phyloP scores from a whole-genome alignment of 169 alveolate species.

The Plasmodium yoelii region DNA sequence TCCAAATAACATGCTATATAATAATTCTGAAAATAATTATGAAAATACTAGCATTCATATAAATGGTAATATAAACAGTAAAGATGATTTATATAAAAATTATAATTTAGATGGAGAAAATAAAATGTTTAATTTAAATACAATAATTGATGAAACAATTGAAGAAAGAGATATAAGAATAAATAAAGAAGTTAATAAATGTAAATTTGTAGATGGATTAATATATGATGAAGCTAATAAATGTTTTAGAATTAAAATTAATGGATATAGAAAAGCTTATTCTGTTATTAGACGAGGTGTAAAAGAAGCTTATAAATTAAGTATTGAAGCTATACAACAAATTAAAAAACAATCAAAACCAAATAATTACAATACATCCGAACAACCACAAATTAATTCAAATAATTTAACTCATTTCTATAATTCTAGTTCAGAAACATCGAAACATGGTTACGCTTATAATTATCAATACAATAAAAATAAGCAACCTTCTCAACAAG shows the following conservation, averaged over 20 bases:
- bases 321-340: slow-evolving; percentile 66
- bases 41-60: slow-evolving; percentile 9
- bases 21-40: slow-evolving; percentile 4
- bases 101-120: slow-evolving; percentile 18
- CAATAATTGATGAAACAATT: slow-evolving; percentile 51
- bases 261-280: slow-evolving; percentile 73
- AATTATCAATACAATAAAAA: slow-evolving; percentile 44
- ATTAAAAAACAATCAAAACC: slow-evolving; percentile 28
- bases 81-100: slow-evolving; percentile 41
- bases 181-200: slow-evolving; percentile 68
- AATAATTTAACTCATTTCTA: slow-evolving; percentile 51
- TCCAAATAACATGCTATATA: slow-evolving; percentile 8
- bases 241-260: slow-evolving; percentile 69
- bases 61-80: not conserved
- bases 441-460: slow-evolving; percentile 22
- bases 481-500: slow-evolving; percentile 14
- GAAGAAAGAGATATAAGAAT: slow-evolving; percentile 75
- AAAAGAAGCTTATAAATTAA: slow-evolving; percentile 75
- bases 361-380: slow-evolving; percentile 14
- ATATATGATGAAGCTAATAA: slow-evolving; percentile 75
- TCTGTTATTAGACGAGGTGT: slow-evolving; percentile 77
- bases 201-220: slow-evolving; percentile 74
- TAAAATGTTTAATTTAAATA: slow-evolving; percentile 16
- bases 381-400: slow-evolving; percentile 50
- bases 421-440: slow-evolving; percentile 60